Base-by-base conservation (phyloP, 1,284 basidiomycete genomes). In the Ustilago xerochloae region DNA sequence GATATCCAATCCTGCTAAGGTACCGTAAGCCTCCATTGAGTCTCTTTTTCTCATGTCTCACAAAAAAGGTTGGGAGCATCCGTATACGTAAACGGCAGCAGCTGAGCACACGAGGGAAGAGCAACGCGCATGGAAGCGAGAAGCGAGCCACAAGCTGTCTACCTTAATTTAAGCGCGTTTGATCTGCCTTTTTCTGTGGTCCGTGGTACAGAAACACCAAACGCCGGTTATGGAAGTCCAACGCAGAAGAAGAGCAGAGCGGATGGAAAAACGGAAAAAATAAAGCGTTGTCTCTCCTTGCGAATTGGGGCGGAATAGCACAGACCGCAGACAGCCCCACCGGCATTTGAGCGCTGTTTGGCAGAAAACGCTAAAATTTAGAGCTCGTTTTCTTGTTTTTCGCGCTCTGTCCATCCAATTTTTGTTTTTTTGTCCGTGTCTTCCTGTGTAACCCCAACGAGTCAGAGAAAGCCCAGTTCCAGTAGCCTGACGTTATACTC, bases 341-440 rank as follows among this genome's bases (percentile, higher is more conserved):
- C 54, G 49, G 51, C 62, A 16, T 51, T 57, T 56, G 54, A 30
- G 39, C 63, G 63, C 36, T 39, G 29, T 29, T 24, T 47, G 9
- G 16, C 24, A 13, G 43, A 46, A 13, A 46, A 29, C 26, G 47
- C 24, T 20, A 26, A 36, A 51, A 52, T 28, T 48, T 60, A 52
- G 28, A 60, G 57, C 57, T 60, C 49, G 26, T 41, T 46, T 51
- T 36, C 7, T 24, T 10, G 39, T 28, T 36, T 36, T 36, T 7
- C 6, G 35, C 35, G n/a, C 20, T 45, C 39, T n/a, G n/a, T n/a
- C n/a, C n/a, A n/a, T n/a, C 43, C 26, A 20, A 26, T 24, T 43
- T 41, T 10, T 13, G 18, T 28, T 18, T n/a, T 36, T 36, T 36
- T 5, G 38, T 20, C 38, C 13, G 18, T 0, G 38, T 20, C 18